phyloP scores from a whole-genome alignment of 345 rosid species.

The Aethionema arabicum region DNA sequence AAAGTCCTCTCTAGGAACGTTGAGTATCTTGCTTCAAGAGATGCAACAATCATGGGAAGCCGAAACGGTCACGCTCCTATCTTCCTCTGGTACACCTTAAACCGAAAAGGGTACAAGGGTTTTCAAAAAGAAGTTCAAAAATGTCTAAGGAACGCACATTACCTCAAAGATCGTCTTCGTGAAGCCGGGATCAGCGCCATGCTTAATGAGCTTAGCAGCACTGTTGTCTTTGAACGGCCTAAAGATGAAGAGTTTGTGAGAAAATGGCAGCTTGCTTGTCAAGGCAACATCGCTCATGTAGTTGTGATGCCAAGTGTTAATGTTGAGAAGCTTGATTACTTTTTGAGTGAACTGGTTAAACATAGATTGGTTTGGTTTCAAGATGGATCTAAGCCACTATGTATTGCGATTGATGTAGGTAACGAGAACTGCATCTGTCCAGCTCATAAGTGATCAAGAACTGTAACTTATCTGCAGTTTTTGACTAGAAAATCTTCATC shows the following conservation, averaged over 20 bases:
- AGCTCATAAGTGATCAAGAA: slow-evolving; percentile 49
- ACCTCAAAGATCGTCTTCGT: slow-evolving; percentile 63
- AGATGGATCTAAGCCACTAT: slow-evolving; percentile 53
- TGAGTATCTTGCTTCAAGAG: slow-evolving; percentile 92
- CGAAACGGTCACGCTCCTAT: slow-evolving; percentile 94
- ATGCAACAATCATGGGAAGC: slow-evolving; percentile 99
- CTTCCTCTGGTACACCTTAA: slow-evolving; percentile 94
- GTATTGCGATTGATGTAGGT: slow-evolving; percentile 68
- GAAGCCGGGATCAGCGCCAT: slow-evolving; percentile 83
- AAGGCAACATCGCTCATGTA: slow-evolving; percentile 80
- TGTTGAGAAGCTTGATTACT: slow-evolving; percentile 70
- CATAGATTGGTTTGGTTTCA: slow-evolving; percentile 62
- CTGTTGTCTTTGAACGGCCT: slow-evolving; percentile 93
- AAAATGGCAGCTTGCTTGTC: slow-evolving; percentile 94
- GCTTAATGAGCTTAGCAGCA: slow-evolving; percentile 96
- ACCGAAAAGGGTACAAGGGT: slow-evolving; percentile 87
- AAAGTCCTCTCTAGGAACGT: slow-evolving; percentile 82
- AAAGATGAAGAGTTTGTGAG: slow-evolving; percentile 85
- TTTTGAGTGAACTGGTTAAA: slow-evolving; percentile 59
- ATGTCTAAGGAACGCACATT: slow-evolving; percentile 89
- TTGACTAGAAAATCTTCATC: no score
- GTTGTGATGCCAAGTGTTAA: slow-evolving; percentile 94
- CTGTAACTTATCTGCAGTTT: no score
- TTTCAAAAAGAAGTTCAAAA: slow-evolving; percentile 96
- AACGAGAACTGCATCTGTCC: slow-evolving; percentile 61